Evolutionary conservation across 805 yeast species (phyloP).

Genomic region (Candida ponderosae): DNA sequence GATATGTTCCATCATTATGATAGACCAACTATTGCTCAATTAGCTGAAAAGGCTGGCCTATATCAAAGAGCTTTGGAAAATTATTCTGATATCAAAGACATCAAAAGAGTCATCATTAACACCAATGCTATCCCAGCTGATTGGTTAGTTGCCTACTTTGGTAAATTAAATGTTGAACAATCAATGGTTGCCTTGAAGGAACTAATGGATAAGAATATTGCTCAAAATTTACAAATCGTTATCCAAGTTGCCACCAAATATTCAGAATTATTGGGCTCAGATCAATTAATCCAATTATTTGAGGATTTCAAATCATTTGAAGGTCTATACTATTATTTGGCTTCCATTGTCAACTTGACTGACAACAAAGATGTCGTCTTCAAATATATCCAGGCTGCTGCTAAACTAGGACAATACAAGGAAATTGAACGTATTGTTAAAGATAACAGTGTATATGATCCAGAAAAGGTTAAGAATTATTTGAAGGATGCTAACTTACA

Average conservation of each 20-base stretch:
- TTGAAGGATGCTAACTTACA: constrained; percentile 89
- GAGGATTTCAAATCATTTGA: constrained; percentile 90
- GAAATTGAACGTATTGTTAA: constrained; percentile 95
- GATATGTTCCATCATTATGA: constrained; percentile 94
- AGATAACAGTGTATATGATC: constrained; percentile 89
- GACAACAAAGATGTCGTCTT: constrained; percentile 93
- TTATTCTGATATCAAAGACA: constrained; percentile 89
- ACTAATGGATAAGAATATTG: constrained; percentile 69
- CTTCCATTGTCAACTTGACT: constrained; percentile 86
- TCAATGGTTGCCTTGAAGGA: constrained; percentile 81
- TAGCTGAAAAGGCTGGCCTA: constrained; percentile 95
- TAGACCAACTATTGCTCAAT: constrained; percentile 82
- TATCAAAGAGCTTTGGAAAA: constrained; percentile 94
- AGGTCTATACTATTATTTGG: constrained; percentile 90
- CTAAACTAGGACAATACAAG: constrained; percentile 78
- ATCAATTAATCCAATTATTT: constrained; percentile 77
- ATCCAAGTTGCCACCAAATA: constrained; percentile 96
- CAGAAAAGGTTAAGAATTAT: constrained; percentile 96
- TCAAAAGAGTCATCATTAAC: constrained; percentile 89
- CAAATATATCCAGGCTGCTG: constrained; percentile 93
- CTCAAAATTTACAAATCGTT: constrained; percentile 85
- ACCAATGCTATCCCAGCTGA: constrained; percentile 81
- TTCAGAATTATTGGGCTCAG: constrained; percentile 87
- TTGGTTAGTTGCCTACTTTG: constrained; percentile 90
- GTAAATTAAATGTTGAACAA: constrained; percentile 91